A percentile compares a stretch with the other conserved stretches of the same genome.
These are phyloP conservation scores for Coccomyxa sp. DNA, from an alignment of 139 green algal genomes.

Conservation along the genomic window DNA sequence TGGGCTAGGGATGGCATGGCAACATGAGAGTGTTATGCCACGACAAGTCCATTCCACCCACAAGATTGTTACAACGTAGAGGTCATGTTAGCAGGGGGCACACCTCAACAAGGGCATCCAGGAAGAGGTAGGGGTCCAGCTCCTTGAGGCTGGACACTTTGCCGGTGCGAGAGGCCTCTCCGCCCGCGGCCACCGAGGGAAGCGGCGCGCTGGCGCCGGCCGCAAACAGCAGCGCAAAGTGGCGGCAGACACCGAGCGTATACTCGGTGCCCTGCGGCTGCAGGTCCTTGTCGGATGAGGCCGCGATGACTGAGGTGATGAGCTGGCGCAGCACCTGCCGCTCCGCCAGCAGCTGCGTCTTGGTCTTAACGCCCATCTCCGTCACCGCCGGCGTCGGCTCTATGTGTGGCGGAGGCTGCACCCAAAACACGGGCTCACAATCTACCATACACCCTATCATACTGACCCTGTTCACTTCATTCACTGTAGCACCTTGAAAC, in stretches of 20 bases:
- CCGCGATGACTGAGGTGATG: conserved; percentile 44
- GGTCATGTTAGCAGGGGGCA: not conserved
- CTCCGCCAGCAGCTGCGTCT: conserved; percentile 84
- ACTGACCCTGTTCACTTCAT: no score
- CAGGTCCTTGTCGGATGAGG: conserved; percentile 54
- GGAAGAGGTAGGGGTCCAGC: conserved; percentile 78
- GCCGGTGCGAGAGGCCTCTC: conserved; percentile 3
- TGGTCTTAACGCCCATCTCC: conserved; percentile 74
- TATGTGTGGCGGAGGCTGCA: conserved; percentile 17
- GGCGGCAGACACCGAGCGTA: conserved; percentile 61
- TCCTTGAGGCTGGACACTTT: conserved; percentile 32
- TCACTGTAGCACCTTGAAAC: no score
- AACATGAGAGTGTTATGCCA: no score
- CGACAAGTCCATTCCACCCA: no score
- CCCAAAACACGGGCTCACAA: not conserved
- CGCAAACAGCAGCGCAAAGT: conserved; percentile 91
- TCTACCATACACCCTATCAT: no score
- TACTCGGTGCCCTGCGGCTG: conserved; percentile 54
- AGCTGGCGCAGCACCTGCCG: conserved; percentile 42
- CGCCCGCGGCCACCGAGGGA: not conserved
- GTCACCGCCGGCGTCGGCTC: not conserved
- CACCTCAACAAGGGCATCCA: conserved; percentile 83
- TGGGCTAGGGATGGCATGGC: no score
- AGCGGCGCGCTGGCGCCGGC: conserved; percentile 18
- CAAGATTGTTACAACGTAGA: no score